Base-by-base conservation (phyloP, 2,329 filamentous ascomycete genomes). In the Clonostachys chloroleuca region DNA sequence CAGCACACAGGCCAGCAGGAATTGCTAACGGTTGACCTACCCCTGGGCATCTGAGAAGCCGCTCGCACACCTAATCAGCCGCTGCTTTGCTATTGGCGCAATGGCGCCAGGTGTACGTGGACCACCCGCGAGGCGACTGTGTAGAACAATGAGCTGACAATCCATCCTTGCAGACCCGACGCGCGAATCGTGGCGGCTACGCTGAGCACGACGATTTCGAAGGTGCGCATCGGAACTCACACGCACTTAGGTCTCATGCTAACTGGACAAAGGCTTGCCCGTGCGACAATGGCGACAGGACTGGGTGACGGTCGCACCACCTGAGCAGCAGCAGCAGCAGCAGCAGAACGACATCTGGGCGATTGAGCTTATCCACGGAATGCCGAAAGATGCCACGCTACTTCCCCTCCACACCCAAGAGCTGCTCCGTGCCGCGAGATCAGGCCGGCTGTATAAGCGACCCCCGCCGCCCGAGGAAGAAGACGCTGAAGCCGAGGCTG, bases 251-350 rank as follows among this genome's bases (percentile, higher is more conserved):
- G 24, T 30, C 24, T 30, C 24, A 30, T 30, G 24, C 24, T 30
- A 30, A 30, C 24, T 30, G 24, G 24, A 10, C 45, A 48, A 80
- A 76, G 89, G 91, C 50, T 78, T 96, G 12, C 92, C 92, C 14
- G 87, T 96, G 49, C 86, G 91, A 59, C 90, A 95, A 78, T 97
- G 91, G 87, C 84, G 88, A 47, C 83, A 87, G 53, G 83, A 87
- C 49, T 74, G 73, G 67, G 78, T 89, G 48, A 85, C 72, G 40
- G 72, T 92, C 59, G 83, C 82, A 54, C 84, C 89, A 45, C 81
- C 81, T 12, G 72, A 78, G 10, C 76, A 81, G 36, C 73, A 81
- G 52, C 86, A 92, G 56, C 81, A 77, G 30, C 74, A 70, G 34
- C 74, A 83, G 51, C 77, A 77, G 54, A 81, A 83, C 58, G 81